These are phyloP conservation scores for Ophidiomyces ophidiicola DNA, from an alignment of 2,329 filamentous ascomycete species.

Conservation along the genomic window DNA sequence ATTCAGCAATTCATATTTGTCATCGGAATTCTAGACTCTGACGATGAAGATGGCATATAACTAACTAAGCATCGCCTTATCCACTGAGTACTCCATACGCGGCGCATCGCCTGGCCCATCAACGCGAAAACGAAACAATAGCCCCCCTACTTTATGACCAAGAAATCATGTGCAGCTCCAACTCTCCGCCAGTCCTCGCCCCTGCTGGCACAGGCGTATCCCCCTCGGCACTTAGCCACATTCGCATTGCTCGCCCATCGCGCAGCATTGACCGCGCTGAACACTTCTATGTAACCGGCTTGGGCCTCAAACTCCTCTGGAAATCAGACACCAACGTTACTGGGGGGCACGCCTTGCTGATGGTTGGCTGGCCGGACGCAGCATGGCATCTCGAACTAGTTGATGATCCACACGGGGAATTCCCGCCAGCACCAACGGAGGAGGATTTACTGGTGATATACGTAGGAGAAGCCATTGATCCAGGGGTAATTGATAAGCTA, in stretches of 20 bases:
- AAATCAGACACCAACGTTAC: conserved; percentile 29
- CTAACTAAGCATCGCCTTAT: too few species aligned
- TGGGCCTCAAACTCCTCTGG: conserved; percentile 29
- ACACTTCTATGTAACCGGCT: conserved; percentile 33
- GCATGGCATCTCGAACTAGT: conserved; percentile 38
- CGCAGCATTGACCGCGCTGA: conserved; percentile 29
- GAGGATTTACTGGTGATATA: conserved; percentile 39
- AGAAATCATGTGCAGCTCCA: conserved; percentile 1
- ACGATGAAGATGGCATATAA: too few species aligned
- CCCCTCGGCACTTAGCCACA: conserved; percentile 13
- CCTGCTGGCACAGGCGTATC: conserved; percentile 6
- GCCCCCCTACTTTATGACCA: neutral
- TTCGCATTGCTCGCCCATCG: conserved; percentile 36
- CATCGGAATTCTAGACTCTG: too few species aligned
- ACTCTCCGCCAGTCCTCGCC: neutral
- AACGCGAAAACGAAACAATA: too few species aligned
- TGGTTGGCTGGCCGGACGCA: conserved; percentile 30
- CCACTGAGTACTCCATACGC: too few species aligned
- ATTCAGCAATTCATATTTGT: too few species aligned
- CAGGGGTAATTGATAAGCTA: conserved; percentile 27
- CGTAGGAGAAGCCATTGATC: conserved; percentile 24
- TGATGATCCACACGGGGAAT: conserved; percentile 24
- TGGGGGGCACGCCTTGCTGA: conserved; percentile 31
- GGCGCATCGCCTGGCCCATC: too few species aligned
- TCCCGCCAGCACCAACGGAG: conserved; percentile 26